Conservation (phyloP, 108 stramenopile species). For the Stephanodiscus triporus region DNA sequence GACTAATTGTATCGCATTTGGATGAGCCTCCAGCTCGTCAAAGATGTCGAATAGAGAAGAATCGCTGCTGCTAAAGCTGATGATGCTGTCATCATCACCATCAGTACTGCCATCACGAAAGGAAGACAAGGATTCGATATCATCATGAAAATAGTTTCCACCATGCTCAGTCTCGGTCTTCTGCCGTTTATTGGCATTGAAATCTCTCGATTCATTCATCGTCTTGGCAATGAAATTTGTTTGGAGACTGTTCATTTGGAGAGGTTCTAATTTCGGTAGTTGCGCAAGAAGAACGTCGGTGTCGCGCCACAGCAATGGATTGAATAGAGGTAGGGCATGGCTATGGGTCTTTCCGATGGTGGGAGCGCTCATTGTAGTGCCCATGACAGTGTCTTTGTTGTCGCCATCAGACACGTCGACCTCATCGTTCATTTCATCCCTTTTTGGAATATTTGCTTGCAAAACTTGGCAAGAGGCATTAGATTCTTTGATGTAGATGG, state of each 20-base stretch:
- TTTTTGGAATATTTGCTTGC: too few species aligned
- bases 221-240: constrained; percentile 31
- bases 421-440: background rate
- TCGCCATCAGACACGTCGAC: background rate
- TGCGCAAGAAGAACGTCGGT: too few species aligned
- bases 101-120: background rate
- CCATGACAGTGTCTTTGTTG: background rate
- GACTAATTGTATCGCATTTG: constrained; percentile 32
- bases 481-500: too few species aligned
- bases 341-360: background rate
- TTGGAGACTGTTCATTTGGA: constrained; percentile 26
- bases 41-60: constrained; percentile 17
- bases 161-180: constrained; percentile 8
- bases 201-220: constrained; percentile 25
- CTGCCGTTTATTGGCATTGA: constrained; percentile 8
- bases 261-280: background rate
- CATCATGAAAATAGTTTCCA: background rate
- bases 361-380: background rate
- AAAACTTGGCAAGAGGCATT: too few species aligned
- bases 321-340: background rate
- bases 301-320: background rate
- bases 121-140: background rate
- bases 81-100: constrained; percentile 6
- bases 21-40: constrained; percentile 38
- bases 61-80: background rate